Base-by-base conservation (phyloP, 2,329 filamentous ascomycete genomes). In the Venturia oleaginea region DNA sequence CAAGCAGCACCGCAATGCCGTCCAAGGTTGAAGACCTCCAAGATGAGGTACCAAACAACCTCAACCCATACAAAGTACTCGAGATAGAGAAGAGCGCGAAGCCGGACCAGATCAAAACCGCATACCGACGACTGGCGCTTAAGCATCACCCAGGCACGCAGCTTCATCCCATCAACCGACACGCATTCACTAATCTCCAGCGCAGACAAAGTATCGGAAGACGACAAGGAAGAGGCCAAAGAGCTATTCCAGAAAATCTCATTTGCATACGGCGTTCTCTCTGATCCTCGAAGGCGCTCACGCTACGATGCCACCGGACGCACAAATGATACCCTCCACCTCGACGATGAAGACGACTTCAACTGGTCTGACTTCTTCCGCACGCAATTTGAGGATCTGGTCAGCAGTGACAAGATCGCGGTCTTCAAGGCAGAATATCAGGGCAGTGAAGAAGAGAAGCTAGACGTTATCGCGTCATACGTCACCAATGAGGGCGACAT, bases 251-350 rank as follows among this genome's bases (percentile, higher is more conserved):
- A 99, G 76, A 82, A 89, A 69, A 86, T 99, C 69, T 93, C 93
- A 30, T 93, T 97, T 71, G 93, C 94, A 62, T 96, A 97, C 73
- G 93, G 92, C 40, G 85, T 99, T 61, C 89, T 99, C 42, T 96
- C 91, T 38, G 91, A 97, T 70, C 82, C 88, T 27, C 81, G 82
- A 24, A 86, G 94, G 63, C 89, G 94, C 69, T 86, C 86, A 70
- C 89, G 91, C 66, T 99, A 96, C 79, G 93, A 99, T 73, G 81
- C 84, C 63, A 97, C 93, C 0, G 94, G 94, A 64, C 94, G 89
- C 64, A 97, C 92, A 0, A 86, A 90, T 13, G 92, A 97, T 72
- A 87, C 86, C 10, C 84, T 96, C 27, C 83, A 82, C 62, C 71
- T 88, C 38, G 77, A 81, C 62, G 88, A 91, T 72, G 87, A 90